Conservation (phyloP, 2,329 filamentous ascomycete species). For the Cryphonectria naterciae region DNA sequence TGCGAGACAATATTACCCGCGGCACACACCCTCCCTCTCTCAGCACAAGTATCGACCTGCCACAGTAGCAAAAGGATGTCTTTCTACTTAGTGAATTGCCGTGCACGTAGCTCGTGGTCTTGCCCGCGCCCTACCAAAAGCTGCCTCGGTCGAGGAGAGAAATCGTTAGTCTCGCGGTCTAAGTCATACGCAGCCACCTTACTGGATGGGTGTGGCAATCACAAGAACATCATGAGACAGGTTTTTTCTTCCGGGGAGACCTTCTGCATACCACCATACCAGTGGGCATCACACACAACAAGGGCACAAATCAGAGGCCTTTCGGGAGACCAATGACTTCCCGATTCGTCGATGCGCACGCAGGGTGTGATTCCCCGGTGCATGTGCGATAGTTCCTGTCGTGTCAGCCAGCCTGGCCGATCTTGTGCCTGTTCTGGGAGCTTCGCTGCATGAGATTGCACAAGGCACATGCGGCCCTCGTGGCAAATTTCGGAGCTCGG, state of each 20-base stretch:
- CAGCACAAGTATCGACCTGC: neutral
- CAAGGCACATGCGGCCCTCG: neutral
- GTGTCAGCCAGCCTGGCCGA: neutral
- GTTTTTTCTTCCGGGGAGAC: neutral
- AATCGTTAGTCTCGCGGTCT: neutral
- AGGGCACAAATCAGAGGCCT: slow-evolving; percentile 8
- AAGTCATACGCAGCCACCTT: neutral
- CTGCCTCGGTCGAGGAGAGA: neutral
- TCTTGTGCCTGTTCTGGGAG: neutral
- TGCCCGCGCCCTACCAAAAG: neutral
- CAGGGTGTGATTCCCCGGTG: neutral
- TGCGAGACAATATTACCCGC: neutral
- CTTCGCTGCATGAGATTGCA: neutral
- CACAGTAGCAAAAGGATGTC: neutral
- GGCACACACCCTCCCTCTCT: neutral
- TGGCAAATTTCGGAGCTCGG: neutral
- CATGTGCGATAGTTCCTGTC: neutral
- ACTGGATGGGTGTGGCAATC: neutral
- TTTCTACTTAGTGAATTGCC: too few relatives aligned
- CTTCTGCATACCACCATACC: neutral
- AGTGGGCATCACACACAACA: neutral
- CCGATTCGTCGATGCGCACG: slow-evolving; percentile 3
- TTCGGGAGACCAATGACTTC: slow-evolving; percentile 1
- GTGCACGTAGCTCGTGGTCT: neutral
- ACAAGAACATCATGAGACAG: slow-evolving; percentile 1